Conservation (phyloP, 192 early-diverging fungal species). For the Backusella westeae region DNA sequence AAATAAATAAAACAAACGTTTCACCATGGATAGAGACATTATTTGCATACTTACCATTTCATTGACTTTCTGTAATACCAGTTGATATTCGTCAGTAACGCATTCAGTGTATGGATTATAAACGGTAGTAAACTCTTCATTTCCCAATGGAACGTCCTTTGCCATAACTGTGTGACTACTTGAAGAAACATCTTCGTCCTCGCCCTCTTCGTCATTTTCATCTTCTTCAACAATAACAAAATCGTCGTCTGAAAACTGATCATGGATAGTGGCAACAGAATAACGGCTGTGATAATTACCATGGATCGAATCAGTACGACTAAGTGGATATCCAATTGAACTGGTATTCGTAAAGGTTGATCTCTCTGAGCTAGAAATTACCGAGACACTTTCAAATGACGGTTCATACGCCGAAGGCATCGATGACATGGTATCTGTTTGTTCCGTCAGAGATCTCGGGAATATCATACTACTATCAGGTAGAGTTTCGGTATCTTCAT, state of each 20-base stretch:
- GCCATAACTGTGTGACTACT: background rate
- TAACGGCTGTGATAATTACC: background rate
- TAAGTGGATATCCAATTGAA: background rate
- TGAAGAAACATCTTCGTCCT: background rate
- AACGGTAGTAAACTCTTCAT: background rate
- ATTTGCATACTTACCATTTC: background rate
- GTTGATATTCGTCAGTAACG: background rate
- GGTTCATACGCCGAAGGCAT: background rate
- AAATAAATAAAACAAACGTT: background rate
- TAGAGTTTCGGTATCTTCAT: background rate
- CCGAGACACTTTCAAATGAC: background rate
- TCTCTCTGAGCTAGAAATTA: background rate
- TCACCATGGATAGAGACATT: background rate
- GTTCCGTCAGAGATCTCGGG: background rate
- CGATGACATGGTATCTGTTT: background rate
- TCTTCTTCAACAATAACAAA: conserved; percentile 8
- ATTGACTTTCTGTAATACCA: background rate
- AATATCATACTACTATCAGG: conserved; percentile 2
- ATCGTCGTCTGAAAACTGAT: background rate
- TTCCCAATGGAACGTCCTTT: background rate
- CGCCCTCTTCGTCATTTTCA: background rate
- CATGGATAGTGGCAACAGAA: background rate
- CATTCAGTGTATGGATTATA: background rate
- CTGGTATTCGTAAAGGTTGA: background rate
- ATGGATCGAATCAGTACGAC: background rate